Evolutionary conservation across 192 early-diverging fungal species (phyloP).

Genomic region (Rhizophlyctis rosea): DNA sequence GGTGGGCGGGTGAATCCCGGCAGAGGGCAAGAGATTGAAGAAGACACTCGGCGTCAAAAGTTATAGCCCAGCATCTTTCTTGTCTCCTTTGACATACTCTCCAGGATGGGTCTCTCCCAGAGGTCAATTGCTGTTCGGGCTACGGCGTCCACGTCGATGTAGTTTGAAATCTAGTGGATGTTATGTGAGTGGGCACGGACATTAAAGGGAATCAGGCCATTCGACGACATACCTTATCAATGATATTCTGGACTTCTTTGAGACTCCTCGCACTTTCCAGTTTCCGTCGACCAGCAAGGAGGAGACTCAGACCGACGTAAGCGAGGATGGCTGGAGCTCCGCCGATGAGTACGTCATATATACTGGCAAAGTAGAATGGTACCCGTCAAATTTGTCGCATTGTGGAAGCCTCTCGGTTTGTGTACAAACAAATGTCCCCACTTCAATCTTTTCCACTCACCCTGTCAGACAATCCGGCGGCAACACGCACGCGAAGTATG

Average conservation of each 20-base stretch:
- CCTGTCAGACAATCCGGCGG: conserved; percentile 34
- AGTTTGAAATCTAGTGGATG: not conserved
- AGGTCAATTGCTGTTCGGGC: conserved; percentile 38
- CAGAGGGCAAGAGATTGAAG: no score
- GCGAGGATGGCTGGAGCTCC: conserved; percentile 36
- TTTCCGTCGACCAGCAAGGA: conserved; percentile 35
- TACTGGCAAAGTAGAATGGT: not conserved
- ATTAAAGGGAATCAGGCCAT: not conserved
- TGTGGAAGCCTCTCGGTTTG: not conserved
- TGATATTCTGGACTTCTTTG: conserved; percentile 25
- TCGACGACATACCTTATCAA: conserved; percentile 20
- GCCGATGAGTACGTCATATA: conserved; percentile 48
- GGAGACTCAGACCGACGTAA: conserved; percentile 34
- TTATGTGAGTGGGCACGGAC: conserved; percentile 9
- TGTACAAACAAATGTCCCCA: not conserved
- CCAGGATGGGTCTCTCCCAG: conserved; percentile 44
- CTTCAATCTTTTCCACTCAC: conserved; percentile 1
- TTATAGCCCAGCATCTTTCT: conserved; percentile 27
- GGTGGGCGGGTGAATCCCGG: no score
- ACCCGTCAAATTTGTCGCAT: not conserved
- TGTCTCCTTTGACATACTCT: conserved; percentile 26
- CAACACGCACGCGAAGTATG: conserved; percentile 33
- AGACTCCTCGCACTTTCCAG: conserved; percentile 17
- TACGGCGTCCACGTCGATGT: conserved; percentile 41
- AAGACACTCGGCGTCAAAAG: no score